Evolutionary conservation across 352 stramenopile species (phyloP), one percentile per base, ranked within the genome.

Genomic region (Globisporangium megalacanthum): DNA sequence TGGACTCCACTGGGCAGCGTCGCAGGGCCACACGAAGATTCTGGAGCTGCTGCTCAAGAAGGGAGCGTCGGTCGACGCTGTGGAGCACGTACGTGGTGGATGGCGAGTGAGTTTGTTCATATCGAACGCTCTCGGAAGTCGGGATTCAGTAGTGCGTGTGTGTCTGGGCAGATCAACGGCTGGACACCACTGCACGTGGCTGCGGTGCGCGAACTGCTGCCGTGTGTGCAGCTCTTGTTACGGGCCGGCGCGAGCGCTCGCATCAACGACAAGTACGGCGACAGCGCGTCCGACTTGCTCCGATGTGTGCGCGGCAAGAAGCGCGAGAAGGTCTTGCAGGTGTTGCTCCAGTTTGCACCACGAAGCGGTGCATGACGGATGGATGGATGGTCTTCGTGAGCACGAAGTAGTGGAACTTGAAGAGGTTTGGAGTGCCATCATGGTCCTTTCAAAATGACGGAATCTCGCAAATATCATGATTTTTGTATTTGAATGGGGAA

Each of bases 181-280:
- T 92, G 83, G 83, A 72, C 76, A 25, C 67, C 82, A 48, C 70
- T 92, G 6, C 82, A 92, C 53, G 63, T 92, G 8, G 83, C 83
- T 0, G 67, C 79, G 0, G 70, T 84, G n/a, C 80, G 79, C 3
- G 64, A 77, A 15, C 45, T 70, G 33, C 52, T 82, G 8, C 46
- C 63, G 7, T 85, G 79, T 42, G 61, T 74, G n/a, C 69, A 76
- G 17, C 49, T 79, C 29, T 75, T 92, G 13, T 45, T 92, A 3
- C 51, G 54, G 5, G 64, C 68, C 0, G 83, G 76, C 7, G 77
- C 78, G 1, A 51, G 75, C 46, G 19, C 56, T 51, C 58, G 53
- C 0, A 62, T 83, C n/a, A 51, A 54, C 17, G 83, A 92, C 53
- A 37, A 64, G 1, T 90, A 85, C 57, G 77, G 78, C 8, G 82